Conservation (phyloP, 2,329 filamentous ascomycete genomes). For the Colletotrichum scovillei region DNA sequence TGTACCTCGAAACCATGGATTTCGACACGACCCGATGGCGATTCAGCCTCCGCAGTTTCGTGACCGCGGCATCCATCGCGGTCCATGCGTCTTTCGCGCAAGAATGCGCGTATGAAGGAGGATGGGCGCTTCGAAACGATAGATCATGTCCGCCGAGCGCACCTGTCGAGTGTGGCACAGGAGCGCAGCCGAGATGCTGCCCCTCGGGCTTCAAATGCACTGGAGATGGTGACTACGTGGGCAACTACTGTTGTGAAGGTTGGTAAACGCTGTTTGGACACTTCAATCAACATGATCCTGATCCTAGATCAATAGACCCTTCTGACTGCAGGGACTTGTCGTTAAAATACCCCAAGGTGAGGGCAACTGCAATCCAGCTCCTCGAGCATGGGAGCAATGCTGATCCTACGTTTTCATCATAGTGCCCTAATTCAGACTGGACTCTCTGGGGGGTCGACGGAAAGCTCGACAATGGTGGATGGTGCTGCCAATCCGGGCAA, state of each 20-base stretch:
- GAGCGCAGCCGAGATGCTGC: constrained; percentile 23
- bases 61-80: not conserved
- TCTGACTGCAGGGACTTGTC: not conserved
- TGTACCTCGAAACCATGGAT: not conserved
- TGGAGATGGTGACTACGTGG: constrained; percentile 17
- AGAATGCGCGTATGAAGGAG: constrained; percentile 19
- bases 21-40: not conserved
- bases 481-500: constrained; percentile 10
- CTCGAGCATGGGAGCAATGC: not conserved
- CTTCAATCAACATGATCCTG: not conserved
- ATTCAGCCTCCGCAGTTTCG: not conserved
- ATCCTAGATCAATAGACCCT: not conserved
- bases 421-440: constrained; percentile 11
- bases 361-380: not conserved
- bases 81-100: not conserved
- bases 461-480: constrained; percentile 6
- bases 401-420: not conserved
- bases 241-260: constrained; percentile 18
- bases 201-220: constrained; percentile 16
- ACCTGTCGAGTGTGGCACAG: constrained; percentile 14
- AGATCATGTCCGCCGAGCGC: constrained; percentile 16
- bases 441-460: constrained; percentile 12
- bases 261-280: not conserved
- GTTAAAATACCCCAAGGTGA: not conserved
- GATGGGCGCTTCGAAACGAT: constrained; percentile 10